Evolutionary conservation across 768 basidiomycete genomes (phyloP), one percentile per base, ranked within the genome.

Genomic region (Mycena alexandri): DNA sequence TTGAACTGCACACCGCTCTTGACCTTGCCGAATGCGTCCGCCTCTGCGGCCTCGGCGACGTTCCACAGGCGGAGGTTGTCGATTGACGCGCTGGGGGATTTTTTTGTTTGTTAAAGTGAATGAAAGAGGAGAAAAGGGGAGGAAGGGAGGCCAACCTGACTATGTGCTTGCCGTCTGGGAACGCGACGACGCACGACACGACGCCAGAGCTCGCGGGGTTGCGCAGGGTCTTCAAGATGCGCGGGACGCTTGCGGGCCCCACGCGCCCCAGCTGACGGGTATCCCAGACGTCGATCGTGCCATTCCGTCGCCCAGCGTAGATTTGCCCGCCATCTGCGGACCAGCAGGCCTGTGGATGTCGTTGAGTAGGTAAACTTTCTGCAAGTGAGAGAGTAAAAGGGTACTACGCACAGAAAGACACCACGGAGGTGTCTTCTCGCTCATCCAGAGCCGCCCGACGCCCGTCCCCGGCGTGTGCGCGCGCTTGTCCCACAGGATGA

Each of bases 11-110:
- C 90, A 10, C 90, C 89, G 62, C 90, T 87, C 77, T 84, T 89
- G 65, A 82, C 79, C 75, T 85, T 89, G 61, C 88, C 87, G 54
- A 77, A 85, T 19, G 84, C 83, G 69, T 95, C 94, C 14, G 82
- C 77, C 73, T 92, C 90, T 42, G 85, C 87, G 29, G 89, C 89
- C 63, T 95, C 93, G 14, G 90, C 87, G 14, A 93, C 92, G 72
- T 98, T 95, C 96, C 96, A 98, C 43, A 98, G 79, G 14, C 97
- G 87, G 68, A 99, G 87, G 75, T 97, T 97, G 80, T 99, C 97
- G 55, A 91, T 85, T 11, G 95, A 97, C 12, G 95, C 97, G 71
- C 94, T 96, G 73, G 29, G 73, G 33, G 67, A 66, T 57, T 53
- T 36, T 47, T 57, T 54, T n/a, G n/a, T 60, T 65, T 36, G 56